Evolutionary conservation across 345 rosid species (phyloP).

Genomic region (Gossypium stocksii): DNA sequence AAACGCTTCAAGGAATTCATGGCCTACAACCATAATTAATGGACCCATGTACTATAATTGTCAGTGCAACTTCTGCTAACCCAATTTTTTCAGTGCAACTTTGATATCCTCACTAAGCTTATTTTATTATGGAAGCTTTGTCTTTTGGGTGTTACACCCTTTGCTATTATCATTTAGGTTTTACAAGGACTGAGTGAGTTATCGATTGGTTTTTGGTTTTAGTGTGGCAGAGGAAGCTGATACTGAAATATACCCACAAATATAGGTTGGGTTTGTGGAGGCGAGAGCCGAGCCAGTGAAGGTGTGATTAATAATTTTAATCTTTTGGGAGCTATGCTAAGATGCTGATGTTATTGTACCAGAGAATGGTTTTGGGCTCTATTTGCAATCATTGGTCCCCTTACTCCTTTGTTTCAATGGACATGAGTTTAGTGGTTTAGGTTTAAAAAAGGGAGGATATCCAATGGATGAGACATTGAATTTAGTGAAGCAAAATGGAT

Average conservation of each 20-base stretch:
- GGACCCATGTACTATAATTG: no score
- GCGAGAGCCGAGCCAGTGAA: constrained; percentile 49
- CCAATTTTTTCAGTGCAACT: no score
- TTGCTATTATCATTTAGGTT: no score
- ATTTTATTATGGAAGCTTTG: no score
- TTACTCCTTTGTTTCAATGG: not conserved
- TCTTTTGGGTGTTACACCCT: no score
- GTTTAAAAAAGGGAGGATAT: not conserved
- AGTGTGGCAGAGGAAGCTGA: constrained; percentile 75
- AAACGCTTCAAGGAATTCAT: no score
- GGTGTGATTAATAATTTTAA: constrained; percentile 24
- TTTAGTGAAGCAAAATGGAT: not conserved
- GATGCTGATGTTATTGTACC: not conserved
- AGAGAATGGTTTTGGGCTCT: not conserved
- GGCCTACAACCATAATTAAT: no score
- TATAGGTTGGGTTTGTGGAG: constrained; percentile 78
- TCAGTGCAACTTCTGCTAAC: no score
- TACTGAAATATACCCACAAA: constrained; percentile 62
- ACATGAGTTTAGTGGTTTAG: not conserved
- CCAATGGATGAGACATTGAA: not conserved
- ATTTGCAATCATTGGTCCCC: not conserved
- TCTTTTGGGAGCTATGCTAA: not conserved
- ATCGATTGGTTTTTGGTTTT: not conserved
- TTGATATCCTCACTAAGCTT: no score
- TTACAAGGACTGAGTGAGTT: no score